These are phyloP conservation scores for Dichomitus squalens DNA, from an alignment of 1,284 basidiomycete genomes.

Conservation along the genomic window DNA sequence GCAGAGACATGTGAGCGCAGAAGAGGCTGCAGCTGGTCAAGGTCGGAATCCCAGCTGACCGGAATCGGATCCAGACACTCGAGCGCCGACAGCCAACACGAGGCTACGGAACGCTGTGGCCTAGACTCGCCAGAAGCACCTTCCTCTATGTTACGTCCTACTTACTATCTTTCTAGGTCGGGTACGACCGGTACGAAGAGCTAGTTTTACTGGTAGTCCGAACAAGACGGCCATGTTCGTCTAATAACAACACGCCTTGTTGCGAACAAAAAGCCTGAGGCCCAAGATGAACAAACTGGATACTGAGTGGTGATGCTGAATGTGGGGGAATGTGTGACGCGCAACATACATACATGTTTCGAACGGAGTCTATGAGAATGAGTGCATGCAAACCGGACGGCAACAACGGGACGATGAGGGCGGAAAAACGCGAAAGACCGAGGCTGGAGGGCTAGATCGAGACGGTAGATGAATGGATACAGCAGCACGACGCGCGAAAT, in stretches of 20 bases:
- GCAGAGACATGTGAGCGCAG: too few relatives aligned
- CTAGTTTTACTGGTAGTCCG: too few relatives aligned
- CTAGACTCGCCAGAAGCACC: neutral
- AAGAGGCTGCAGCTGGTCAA: too few relatives aligned
- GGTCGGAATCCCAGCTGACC: neutral
- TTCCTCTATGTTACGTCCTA: neutral
- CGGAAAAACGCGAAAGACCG: neutral
- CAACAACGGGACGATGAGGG: neutral
- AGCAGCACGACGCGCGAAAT: constrained; percentile 12
- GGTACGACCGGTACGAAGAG: too few relatives aligned
- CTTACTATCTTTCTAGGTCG: too few relatives aligned
- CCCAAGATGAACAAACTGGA: too few relatives aligned
- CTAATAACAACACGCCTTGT: too few relatives aligned
- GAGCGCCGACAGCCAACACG: neutral
- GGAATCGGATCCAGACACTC: neutral
- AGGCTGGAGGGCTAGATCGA: neutral
- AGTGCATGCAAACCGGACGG: neutral
- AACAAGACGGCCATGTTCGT: too few relatives aligned
- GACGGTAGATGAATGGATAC: constrained; percentile 15
- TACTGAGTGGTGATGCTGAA: neutral
- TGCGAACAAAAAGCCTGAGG: too few relatives aligned
- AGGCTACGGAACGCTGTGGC: neutral
- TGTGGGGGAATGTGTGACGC: neutral
- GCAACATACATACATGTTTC: neutral
- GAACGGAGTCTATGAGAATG: neutral